phyloP scores from a whole-genome alignment of 345 rosid genomes.

The Toxicodendron radicans region DNA sequence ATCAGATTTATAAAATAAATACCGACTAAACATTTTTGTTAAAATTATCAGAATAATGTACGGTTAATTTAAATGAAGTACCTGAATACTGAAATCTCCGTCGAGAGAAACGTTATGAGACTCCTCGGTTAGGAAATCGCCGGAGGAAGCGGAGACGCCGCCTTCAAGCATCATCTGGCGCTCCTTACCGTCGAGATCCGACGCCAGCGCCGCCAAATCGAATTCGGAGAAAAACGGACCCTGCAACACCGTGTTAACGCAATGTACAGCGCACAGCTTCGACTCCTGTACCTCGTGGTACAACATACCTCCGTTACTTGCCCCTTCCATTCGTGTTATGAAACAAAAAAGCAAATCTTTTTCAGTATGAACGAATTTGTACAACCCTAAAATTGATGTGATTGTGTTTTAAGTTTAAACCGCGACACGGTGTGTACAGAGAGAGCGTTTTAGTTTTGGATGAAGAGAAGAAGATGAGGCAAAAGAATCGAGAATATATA shows the following conservation, averaged over 20 bases:
- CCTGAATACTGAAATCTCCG: conserved; percentile 98
- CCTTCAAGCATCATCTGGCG: conserved; percentile 67
- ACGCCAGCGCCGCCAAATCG: conserved; percentile 89
- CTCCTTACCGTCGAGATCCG: conserved; percentile 85
- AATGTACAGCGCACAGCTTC: conserved; percentile 97
- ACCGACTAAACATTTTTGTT: not conserved
- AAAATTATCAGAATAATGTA: not conserved
- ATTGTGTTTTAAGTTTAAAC: not conserved
- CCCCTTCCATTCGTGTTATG: conserved; percentile 53
- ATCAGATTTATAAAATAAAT: not conserved
- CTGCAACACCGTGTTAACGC: conserved; percentile 91
- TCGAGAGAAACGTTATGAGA: conserved; percentile 92
- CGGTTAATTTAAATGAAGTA: conserved; percentile 7
- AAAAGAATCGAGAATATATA: not conserved
- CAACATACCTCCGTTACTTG: conserved; percentile 92
- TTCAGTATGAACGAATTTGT: too few relatives aligned
- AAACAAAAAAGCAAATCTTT: not conserved
- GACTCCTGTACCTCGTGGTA: conserved; percentile 99
- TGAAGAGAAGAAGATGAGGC: not conserved
- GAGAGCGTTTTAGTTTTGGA: not conserved
- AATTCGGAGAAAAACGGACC: conserved; percentile 97
- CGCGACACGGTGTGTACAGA: not conserved
- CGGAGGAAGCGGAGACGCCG: conserved; percentile 34
- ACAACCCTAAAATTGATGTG: too few relatives aligned
- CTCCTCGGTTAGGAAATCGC: conserved; percentile 77